Evolutionary conservation across 371 early-diverging fungal species (phyloP), one percentile per base, ranked within the genome.

Genomic region (Lichtheimia ornata): DNA sequence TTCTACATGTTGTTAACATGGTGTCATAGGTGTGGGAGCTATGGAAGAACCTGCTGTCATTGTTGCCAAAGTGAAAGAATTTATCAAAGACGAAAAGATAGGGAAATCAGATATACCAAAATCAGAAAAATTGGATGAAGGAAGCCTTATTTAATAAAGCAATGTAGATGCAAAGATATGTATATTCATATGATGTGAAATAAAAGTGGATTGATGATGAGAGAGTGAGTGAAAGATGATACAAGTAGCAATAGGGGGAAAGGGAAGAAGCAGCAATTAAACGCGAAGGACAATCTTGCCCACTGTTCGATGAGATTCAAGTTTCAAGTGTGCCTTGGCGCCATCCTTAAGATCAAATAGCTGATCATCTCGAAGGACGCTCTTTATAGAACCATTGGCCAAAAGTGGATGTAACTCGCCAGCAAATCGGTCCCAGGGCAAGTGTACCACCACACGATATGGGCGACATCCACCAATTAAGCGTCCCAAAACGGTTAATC

Each of bases 281-380:
- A 59, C 59, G 14, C 62, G 72, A 51, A 86, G 58, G 2, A 86
- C 76, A 64, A 86, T 73, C 58, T 86, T 86, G 5, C 86, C 86
- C 35, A 76, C 71, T 5, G 75, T 62, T 7, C 83, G 74, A 47
- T 79, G 74, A 7, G 79, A 53, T 41, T 66, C 69, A 15, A 72
- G 62, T 25, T 63, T 35, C 49, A 76, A 72, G 53, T 79, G 77
- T 0, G 86, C 86, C 24, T 62, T 66, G 24, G 41, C 51, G 3
- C 64, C 73, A 30, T 86, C 83, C 50, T 67, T 67, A 28, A 86
- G 67, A 2, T 61, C 65, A 41, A 59, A 56, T n/a, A 65, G 22
- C 27, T 69, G 51, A 2, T 59, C 59, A 13, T 64, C 59, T 20
- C n/a, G 40, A 18, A 64, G 40, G 17, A 55, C 22, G 9, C 52